Percentiles rank a stretch among this genome's conserved stretches.
Evolutionary conservation across 176 grass and related monocot species (phyloP).

Genomic region (Bolboschoenus planiculmis): DNA sequence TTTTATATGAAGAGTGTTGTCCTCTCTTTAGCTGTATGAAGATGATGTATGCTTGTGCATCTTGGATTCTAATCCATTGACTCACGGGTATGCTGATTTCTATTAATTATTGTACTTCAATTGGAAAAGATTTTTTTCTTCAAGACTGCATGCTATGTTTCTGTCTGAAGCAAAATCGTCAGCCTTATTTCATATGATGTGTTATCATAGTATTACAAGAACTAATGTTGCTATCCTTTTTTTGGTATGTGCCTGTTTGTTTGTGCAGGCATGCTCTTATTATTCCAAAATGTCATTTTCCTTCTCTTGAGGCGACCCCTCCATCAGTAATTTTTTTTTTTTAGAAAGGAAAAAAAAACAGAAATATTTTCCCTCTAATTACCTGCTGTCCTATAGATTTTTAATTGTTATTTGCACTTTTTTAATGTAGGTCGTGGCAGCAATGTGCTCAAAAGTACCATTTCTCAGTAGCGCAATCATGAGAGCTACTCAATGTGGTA

Average conservation of each 20-base stretch:
- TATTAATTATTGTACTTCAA: neutral
- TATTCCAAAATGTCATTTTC: conserved; percentile 78
- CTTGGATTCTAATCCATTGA: conserved; percentile 64
- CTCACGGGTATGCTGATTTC: conserved; percentile 41
- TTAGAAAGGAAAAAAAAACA: neutral
- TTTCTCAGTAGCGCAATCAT: conserved; percentile 62
- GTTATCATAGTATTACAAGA: neutral
- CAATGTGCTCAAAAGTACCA: conserved; percentile 77
- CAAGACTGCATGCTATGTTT: neutral
- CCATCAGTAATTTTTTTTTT: conserved; percentile 39
- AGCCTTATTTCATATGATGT: neutral
- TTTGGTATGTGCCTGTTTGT: conserved; percentile 12
- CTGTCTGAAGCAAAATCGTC: neutral
- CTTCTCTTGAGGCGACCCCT: conserved; percentile 57
- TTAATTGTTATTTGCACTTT: conserved; percentile 2
- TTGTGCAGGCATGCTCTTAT: conserved; percentile 56
- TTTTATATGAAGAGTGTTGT: neutral
- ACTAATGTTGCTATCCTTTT: neutral
- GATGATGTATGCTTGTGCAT: conserved; percentile 82
- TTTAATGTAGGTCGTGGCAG: conserved; percentile 47
- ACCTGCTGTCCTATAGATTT: neutral
- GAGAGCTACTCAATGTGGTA: conserved; percentile 79
- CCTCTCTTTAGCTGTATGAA: conserved; percentile 58
- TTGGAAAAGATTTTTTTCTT: neutral
- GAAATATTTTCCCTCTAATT: neutral